Evolutionary conservation across 164 flowering plant species (phyloP), one percentile per base, ranked within the genome.

Genomic region (Liriodendron chinense): DNA sequence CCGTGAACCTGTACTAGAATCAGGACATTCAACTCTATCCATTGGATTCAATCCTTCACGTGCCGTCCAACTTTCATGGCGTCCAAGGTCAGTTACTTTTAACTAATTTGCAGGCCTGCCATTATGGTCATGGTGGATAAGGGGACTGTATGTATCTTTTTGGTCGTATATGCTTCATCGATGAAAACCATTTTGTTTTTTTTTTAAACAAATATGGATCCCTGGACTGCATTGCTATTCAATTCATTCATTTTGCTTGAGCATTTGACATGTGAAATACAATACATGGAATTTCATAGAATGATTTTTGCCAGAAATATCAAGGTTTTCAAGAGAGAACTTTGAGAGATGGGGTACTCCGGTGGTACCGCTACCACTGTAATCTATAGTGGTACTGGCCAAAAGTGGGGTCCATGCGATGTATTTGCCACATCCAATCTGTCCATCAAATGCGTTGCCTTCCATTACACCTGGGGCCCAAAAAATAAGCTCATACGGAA

Each of bases 61-160:
- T 68, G 96, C 87, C 47, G 72, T 81, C 70, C 92, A 85, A 76
- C 85, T 94, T 21, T 87, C 94, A 21, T 88, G 94, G 96, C 87
- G 69, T 75, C 97, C 98, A 81, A 94, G 98, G 98, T 94, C 86
- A 82, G 91, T 87, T 87, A 82, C 82, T 78, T 81, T 69, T 49
- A 47, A 66, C 69, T 72, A 67, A 9, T 71, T 48, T n/a, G 7
- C 43, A 25, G 13, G 14, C 22, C 50, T 22, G 9, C 65, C 61
- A 50, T 47, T 25, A 34, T 8, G 16, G 9, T 65, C 61, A 28
- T 25, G 43, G 49, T 14, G 56, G 7, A 7, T 13, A 47, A 48
- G 18, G 47, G 22, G 25, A 3, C 9, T 9, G 5, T 22, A 47
- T 43, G n/a, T 34, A 57, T 23, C 25, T 23, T 62, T 63, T 34